A percentile compares a stretch with the other conserved stretches of the same genome.
These are phyloP conservation scores for Candida awuae DNA, from an alignment of 805 yeast species.

Conservation along the genomic window DNA sequence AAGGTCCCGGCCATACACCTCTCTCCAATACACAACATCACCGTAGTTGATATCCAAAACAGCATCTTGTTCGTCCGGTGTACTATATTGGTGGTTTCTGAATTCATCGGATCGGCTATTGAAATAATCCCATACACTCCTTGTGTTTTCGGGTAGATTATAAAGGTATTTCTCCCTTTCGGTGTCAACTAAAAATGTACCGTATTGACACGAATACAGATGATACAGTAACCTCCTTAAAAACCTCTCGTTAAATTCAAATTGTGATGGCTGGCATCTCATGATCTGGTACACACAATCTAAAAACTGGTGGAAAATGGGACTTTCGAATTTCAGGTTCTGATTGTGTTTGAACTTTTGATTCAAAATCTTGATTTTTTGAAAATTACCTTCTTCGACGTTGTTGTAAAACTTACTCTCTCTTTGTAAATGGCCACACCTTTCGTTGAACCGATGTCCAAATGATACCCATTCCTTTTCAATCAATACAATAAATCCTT, in stretches of 20 bases:
- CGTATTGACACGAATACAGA: constrained; percentile 89
- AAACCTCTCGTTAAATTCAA: constrained; percentile 87
- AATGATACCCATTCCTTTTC: constrained; percentile 96
- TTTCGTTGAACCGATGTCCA: constrained; percentile 82
- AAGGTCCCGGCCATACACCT: constrained; percentile 1
- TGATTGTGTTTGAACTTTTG: constrained; percentile 42
- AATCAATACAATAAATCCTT: constrained; percentile 77
- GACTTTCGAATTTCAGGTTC: constrained; percentile 62
- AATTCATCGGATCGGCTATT: constrained; percentile 67
- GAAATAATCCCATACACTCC: constrained; percentile 93
- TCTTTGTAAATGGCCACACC: constrained; percentile 67
- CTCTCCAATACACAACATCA: constrained; percentile 2
- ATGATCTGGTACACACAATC: constrained; percentile 81
- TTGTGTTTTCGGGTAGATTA: constrained; percentile 40
- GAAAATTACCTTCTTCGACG: constrained; percentile 27
- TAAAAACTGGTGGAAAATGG: constrained; percentile 88
- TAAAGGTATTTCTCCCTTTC: constrained; percentile 54
- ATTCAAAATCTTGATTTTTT: constrained; percentile 40
- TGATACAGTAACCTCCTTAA: constrained; percentile 80
- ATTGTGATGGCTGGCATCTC: constrained; percentile 59
- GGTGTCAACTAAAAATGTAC: constrained; percentile 72
- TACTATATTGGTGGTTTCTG: constrained; percentile 36
- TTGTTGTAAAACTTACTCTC: constrained; percentile 44
- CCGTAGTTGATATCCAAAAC: constrained; percentile 6
- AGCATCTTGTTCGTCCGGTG: constrained; percentile 14